These are phyloP conservation scores for Fusarium xylarioides DNA, from an alignment of 2,329 filamentous ascomycete genomes.

Conservation along the genomic window DNA sequence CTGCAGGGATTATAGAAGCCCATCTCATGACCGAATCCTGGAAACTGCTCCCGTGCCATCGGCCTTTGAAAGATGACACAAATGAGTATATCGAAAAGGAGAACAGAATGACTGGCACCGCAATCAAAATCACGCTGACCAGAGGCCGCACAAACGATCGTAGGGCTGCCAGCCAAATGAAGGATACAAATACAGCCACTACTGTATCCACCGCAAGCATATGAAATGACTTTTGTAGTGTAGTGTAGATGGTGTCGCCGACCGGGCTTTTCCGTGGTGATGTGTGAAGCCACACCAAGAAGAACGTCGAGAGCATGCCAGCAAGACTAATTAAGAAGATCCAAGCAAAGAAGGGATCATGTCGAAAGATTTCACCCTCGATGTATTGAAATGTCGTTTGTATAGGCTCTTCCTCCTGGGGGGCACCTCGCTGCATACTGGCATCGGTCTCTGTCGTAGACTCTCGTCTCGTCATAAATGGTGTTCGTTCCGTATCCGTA, in stretches of 20 bases:
- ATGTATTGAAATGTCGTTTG: conserved; percentile 61
- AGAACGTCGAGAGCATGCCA: conserved; percentile 85
- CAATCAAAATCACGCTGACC: conserved; percentile 81
- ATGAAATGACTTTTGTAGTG: conserved; percentile 85
- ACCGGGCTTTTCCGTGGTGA: conserved; percentile 75
- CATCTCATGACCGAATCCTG: conserved; percentile 93
- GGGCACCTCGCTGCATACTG: conserved; percentile 51
- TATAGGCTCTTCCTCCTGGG: conserved; percentile 47
- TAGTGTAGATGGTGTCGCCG: conserved; percentile 94
- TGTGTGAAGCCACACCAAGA: conserved; percentile 91
- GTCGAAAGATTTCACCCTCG: conserved; percentile 75
- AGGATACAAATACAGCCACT: conserved; percentile 85
- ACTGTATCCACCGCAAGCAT: conserved; percentile 91
- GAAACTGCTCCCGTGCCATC: conserved; percentile 76
- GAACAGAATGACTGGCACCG: conserved; percentile 85
- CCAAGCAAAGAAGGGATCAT: conserved; percentile 93
- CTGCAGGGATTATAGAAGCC: conserved; percentile 78
- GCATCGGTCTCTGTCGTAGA: conserved; percentile 60
- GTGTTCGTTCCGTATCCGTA: conserved; percentile 49
- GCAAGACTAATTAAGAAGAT: conserved; percentile 87
- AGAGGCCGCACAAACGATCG: conserved; percentile 88
- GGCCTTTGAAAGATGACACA: conserved; percentile 85
- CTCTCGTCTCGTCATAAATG: conserved; percentile 53
- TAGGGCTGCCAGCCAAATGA: conserved; percentile 89
- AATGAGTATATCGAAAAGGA: conserved; percentile 93